Percentiles rank a stretch among this genome's conserved stretches.
Evolutionary conservation across 495 filamentous ascomycete species (phyloP).

Genomic region (Trichocladium uniseriatum): DNA sequence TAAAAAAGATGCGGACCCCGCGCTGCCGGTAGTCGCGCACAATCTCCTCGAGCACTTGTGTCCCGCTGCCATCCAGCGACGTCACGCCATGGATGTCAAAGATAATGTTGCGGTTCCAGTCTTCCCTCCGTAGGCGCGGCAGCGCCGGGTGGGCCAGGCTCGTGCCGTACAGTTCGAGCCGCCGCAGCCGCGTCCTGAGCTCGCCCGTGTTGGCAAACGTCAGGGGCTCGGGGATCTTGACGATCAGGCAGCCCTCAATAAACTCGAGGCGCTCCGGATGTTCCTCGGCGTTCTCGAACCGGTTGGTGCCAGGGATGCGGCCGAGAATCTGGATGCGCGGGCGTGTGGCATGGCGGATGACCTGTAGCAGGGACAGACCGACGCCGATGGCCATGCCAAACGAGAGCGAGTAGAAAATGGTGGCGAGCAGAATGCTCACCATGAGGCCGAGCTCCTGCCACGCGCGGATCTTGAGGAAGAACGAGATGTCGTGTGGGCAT

Average conservation of each 20-base stretch:
- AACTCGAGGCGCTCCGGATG: constrained; percentile 71
- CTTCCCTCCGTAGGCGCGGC: constrained; percentile 59
- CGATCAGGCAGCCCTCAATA: constrained; percentile 83
- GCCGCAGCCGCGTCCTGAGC: constrained; percentile 68
- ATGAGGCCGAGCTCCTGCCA: constrained; percentile 81
- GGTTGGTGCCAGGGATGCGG: constrained; percentile 68
- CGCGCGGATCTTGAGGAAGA: constrained; percentile 80
- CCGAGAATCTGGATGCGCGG: constrained; percentile 96
- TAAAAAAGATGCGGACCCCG: constrained; percentile 82
- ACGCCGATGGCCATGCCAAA: constrained; percentile 85
- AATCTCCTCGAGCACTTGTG: constrained; percentile 86
- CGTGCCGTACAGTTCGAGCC: constrained; percentile 83
- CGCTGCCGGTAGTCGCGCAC: constrained; percentile 63
- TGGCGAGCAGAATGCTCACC: constrained; percentile 77
- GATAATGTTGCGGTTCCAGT: constrained; percentile 80
- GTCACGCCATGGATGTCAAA: constrained; percentile 97
- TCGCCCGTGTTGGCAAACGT: constrained; percentile 97
- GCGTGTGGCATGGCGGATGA: constrained; percentile 81
- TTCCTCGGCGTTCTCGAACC: constrained; percentile 84
- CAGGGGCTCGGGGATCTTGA: constrained; percentile 93
- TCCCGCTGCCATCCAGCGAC: constrained; percentile 81
- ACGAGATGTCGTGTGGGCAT: constrained; percentile 78
- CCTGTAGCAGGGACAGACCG: constrained; percentile 75
- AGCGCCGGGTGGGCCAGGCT: constrained; percentile 76
- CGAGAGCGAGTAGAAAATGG: constrained; percentile 84